Percentiles rank a stretch among this genome's conserved stretches.
Conservation (phyloP, 176 grass and related monocot genomes). For the Oryza meyeriana region DNA sequence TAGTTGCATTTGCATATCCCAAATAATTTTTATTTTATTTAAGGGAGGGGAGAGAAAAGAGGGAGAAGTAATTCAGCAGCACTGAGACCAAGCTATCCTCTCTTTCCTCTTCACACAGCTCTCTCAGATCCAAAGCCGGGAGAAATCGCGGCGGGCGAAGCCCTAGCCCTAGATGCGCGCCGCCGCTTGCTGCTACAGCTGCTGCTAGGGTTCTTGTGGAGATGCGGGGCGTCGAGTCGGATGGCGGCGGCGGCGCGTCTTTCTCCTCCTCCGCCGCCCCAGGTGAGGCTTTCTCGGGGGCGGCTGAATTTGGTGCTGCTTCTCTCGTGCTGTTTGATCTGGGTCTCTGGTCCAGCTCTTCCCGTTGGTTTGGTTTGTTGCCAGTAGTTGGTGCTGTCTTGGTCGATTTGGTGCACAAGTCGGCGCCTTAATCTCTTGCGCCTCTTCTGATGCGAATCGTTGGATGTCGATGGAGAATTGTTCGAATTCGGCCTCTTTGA, state of each 20-base stretch:
- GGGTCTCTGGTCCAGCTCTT: background rate
- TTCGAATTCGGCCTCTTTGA: background rate
- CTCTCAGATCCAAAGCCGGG: constrained; percentile 40
- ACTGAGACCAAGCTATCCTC: background rate
- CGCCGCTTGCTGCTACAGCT: background rate
- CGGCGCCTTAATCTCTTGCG: background rate
- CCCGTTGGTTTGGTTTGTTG: too few relatives aligned
- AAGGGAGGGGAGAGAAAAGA: constrained; percentile 16
- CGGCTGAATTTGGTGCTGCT: constrained; percentile 3
- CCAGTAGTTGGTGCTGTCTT: constrained; percentile 2
- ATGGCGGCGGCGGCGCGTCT: constrained; percentile 14
- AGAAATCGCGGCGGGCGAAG: constrained; percentile 1
- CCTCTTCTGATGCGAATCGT: constrained; percentile 29
- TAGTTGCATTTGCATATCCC: background rate
- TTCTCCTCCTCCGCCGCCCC: constrained; percentile 15
- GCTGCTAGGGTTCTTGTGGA: background rate
- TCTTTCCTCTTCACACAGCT: background rate
- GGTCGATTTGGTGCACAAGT: constrained; percentile 21
- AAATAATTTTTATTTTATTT: background rate
- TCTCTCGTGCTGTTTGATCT: constrained; percentile 25
- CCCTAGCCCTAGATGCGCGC: constrained; percentile 21
- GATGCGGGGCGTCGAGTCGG: constrained; percentile 42
- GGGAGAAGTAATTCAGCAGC: constrained; percentile 22
- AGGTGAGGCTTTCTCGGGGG: constrained; percentile 26
- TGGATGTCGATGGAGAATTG: background rate